Percentiles rank a stretch among this genome's conserved stretches.
phyloP scores from a whole-genome alignment of 345 rosid genomes.

The Rhodomyrtus tomentosa region DNA sequence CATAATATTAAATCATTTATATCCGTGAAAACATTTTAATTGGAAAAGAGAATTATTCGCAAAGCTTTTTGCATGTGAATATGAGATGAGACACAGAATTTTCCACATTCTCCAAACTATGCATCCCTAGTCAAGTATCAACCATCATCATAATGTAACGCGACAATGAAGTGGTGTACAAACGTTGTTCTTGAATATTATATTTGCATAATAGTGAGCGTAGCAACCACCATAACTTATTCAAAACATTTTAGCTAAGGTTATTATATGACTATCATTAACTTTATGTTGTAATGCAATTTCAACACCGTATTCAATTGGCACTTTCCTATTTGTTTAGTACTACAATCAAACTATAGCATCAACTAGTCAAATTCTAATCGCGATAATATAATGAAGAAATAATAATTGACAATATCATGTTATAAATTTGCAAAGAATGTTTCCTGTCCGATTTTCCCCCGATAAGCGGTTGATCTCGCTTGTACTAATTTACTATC shows the following conservation, averaged over 20 bases:
- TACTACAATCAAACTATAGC: background rate
- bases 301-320: background rate
- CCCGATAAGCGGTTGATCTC: background rate
- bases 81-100: background rate
- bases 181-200: background rate
- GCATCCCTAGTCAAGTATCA: background rate
- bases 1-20: background rate
- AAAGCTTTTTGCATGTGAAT: background rate
- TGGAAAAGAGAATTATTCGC: background rate
- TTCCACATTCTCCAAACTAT: background rate
- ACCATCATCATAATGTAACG: background rate
- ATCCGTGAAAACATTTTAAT: rapidly evolving
- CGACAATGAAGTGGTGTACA: background rate
- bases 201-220: background rate
- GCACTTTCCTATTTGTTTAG: background rate
- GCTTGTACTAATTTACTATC: background rate
- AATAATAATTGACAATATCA: background rate
- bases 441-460: background rate
- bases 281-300: background rate
- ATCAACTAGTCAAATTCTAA: background rate
- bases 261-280: background rate
- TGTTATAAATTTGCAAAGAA: background rate
- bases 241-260: background rate
- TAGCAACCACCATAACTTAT: background rate
- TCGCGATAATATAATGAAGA: background rate